Percentiles rank a stretch among this genome's conserved stretches.
These are phyloP conservation scores for Fusarium neocosmosporiellum DNA, from an alignment of 2,329 filamentous ascomycete species.

Conservation along the genomic window DNA sequence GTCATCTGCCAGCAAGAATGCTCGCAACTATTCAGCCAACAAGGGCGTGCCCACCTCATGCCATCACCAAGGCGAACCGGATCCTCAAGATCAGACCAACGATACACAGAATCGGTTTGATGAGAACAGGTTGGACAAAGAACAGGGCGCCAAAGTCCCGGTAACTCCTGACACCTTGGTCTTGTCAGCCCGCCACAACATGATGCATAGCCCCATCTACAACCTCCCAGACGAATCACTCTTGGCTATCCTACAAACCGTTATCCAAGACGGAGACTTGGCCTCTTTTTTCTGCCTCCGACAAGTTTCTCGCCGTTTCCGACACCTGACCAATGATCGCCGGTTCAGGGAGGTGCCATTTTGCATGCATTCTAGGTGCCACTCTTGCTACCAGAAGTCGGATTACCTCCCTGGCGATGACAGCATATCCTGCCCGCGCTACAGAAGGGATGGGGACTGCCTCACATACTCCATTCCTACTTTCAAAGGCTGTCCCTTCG, in stretches of 20 bases:
- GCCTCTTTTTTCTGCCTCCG: not conserved
- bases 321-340: not conserved
- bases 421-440: not conserved
- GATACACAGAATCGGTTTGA: not conserved
- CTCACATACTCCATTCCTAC: not conserved
- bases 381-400: not conserved
- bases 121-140: not conserved
- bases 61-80: not conserved
- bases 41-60: not conserved
- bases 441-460: not conserved
- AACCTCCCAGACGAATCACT: not conserved
- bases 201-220: not conserved
- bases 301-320: not conserved
- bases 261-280: not conserved
- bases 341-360: not conserved
- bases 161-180: not conserved
- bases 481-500: not conserved
- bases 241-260: not conserved
- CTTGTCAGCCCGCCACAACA: not conserved
- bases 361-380: not conserved
- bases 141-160: not conserved
- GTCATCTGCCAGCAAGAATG: not conserved
- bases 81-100: not conserved
- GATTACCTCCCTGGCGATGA: not conserved
- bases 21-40: not conserved